Conservation (phyloP, 148 eudicot species). For the Dysphania ambrosioides region DNA sequence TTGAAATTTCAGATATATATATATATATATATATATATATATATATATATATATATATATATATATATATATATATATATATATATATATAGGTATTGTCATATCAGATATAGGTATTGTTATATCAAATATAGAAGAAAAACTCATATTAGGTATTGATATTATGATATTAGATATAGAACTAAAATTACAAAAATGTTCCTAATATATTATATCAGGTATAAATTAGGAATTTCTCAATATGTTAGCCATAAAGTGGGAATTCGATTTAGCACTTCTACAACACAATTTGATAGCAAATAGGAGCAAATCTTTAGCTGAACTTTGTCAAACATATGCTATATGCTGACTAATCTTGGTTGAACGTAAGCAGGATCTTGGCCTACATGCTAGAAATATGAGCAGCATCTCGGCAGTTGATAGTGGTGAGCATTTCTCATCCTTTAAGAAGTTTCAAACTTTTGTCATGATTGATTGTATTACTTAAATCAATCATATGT, state of each 20-base stretch:
- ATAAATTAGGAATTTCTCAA: no score
- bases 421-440: slow-evolving; percentile 62
- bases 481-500: background rate
- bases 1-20: no score
- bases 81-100: no score
- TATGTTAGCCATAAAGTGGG: background rate
- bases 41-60: no score
- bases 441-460: background rate
- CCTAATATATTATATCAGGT: no score
- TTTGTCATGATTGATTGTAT: background rate
- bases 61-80: no score
- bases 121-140: no score
- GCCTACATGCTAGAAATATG: slow-evolving; percentile 74
- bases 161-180: no score
- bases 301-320: background rate
- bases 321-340: background rate
- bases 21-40: no score
- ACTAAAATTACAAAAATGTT: no score
- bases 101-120: no score
- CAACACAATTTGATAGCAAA: background rate
- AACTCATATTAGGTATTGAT: no score
- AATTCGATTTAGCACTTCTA: background rate
- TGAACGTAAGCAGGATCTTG: slow-evolving; percentile 45
- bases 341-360: slow-evolving; percentile 2
- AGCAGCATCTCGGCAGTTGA: slow-evolving; percentile 81